These are phyloP conservation scores for Marvania coccoides DNA, from an alignment of 139 green algal species.

Conservation along the genomic window DNA sequence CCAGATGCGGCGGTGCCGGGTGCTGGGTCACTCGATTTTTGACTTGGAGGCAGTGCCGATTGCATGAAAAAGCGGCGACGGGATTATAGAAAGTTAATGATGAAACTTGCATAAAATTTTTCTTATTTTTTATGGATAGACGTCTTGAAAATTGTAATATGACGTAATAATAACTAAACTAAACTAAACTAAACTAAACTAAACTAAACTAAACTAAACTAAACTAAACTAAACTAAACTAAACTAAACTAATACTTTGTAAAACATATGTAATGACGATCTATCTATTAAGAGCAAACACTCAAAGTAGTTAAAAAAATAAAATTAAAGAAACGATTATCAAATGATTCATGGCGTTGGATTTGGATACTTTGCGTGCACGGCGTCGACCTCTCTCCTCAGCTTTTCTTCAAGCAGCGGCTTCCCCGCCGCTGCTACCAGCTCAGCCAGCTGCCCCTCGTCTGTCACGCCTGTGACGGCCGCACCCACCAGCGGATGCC, in stretches of 20 bases:
- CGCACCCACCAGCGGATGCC: slow-evolving; percentile 42
- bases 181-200: no score
- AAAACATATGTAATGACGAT: no score
- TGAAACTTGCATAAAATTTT: no score
- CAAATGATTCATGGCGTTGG: slow-evolving; percentile 12
- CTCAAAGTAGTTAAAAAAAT: not conserved
- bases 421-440: slow-evolving; percentile 25
- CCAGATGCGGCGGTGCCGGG: slow-evolving; percentile 55
- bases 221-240: no score
- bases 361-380: slow-evolving; percentile 25
- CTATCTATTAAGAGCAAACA: no score
- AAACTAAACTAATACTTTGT: no score
- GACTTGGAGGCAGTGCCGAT: slow-evolving; percentile 72
- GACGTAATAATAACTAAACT: no score
- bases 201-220: no score
- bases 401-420: not conserved
- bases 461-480: slow-evolving; percentile 54
- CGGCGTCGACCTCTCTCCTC: slow-evolving; percentile 5
- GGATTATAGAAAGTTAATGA: no score
- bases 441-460: slow-evolving; percentile 50
- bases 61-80: slow-evolving; percentile 24
- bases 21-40: slow-evolving; percentile 57
- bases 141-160: no score
- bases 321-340: not conserved
- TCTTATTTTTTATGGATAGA: no score